A percentile compares a stretch with the other conserved stretches of the same genome.
Evolutionary conservation across 75 land plant genomes (phyloP).

Genomic region (Selaginella moellendorffii): DNA sequence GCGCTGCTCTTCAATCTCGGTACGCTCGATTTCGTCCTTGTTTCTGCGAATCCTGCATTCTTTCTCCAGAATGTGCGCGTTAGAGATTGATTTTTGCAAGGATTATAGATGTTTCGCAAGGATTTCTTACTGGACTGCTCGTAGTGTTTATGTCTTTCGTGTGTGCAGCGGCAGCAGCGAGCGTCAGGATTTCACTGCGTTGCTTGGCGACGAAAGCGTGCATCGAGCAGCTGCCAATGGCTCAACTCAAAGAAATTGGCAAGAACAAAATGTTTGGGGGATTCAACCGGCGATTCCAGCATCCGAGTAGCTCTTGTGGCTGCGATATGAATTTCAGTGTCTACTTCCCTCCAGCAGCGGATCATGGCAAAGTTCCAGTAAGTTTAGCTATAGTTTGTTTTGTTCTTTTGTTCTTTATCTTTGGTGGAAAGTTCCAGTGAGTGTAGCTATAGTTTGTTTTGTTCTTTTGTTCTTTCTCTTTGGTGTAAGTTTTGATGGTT

Average conservation of each 20-base stretch:
- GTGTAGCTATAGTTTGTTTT: neutral
- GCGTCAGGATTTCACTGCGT: too few relatives aligned
- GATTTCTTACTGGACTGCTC: too few relatives aligned
- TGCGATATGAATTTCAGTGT: constrained; percentile 79
- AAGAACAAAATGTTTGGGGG: constrained; percentile 81
- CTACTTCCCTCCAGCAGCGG: constrained; percentile 70
- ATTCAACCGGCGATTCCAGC: constrained; percentile 71
- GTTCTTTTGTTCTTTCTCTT: constrained; percentile 4
- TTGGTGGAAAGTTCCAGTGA: neutral
- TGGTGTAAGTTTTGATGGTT: too few relatives aligned
- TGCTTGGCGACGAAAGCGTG: neutral
- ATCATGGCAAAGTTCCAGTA: constrained; percentile 39
- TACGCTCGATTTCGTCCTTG: too few relatives aligned
- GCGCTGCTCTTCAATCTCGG: too few relatives aligned
- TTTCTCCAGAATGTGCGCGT: too few relatives aligned
- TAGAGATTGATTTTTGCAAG: too few relatives aligned
- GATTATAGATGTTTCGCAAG: too few relatives aligned
- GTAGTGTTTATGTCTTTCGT: neutral
- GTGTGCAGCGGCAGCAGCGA: neutral
- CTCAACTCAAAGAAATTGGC: constrained; percentile 33
- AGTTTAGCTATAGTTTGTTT: neutral
- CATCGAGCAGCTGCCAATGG: neutral
- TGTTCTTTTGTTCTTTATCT: neutral
- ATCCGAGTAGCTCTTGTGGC: constrained; percentile 61
- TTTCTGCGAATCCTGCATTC: too few relatives aligned